These are phyloP conservation scores for Luffa aegyptiaca DNA, from an alignment of 306 rosid genomes.

Conservation along the genomic window DNA sequence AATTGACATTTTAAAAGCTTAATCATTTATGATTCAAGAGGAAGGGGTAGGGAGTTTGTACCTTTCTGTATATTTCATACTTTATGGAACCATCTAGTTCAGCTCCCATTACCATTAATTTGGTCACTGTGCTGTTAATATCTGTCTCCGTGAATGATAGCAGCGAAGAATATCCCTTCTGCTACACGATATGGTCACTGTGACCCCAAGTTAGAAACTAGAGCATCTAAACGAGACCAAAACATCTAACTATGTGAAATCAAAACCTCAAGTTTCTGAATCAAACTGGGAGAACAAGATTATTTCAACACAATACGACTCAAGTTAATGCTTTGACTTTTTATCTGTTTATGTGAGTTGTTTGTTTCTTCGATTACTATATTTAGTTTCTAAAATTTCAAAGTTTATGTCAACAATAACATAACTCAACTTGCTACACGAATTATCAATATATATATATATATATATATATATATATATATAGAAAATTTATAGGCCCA, in stretches of 20 bases:
- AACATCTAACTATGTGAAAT: not conserved
- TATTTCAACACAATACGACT: not conserved
- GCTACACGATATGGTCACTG: conserved; percentile 46
- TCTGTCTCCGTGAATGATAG: conserved; percentile 68
- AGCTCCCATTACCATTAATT: conserved; percentile 64
- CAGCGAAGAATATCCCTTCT: conserved; percentile 57
- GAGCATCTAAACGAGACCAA: not conserved
- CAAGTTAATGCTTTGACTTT: not conserved
- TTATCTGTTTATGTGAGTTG: too few relatives aligned
- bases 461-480: too few relatives aligned
- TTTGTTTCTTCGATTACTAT: too few relatives aligned
- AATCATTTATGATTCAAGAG: not conserved
- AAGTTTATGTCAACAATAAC: too few relatives aligned
- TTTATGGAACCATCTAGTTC: conserved; percentile 75
- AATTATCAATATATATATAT: too few relatives aligned
- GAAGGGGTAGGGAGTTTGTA: not conserved
- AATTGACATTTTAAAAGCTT: not conserved
- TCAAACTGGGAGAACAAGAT: not conserved
- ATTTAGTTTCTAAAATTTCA: too few relatives aligned
- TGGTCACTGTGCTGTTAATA: conserved; percentile 44
- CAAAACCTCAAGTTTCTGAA: not conserved
- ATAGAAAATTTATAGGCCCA: too few relatives aligned
- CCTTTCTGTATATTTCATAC: conserved; percentile 67
- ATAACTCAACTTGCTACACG: too few relatives aligned
- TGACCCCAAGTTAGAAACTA: conserved; percentile 11